A percentile compares a stretch with the other conserved stretches of the same genome.
These are phyloP conservation scores for Magnolia sinica DNA, from an alignment of 164 flowering plant genomes.

Conservation along the genomic window DNA sequence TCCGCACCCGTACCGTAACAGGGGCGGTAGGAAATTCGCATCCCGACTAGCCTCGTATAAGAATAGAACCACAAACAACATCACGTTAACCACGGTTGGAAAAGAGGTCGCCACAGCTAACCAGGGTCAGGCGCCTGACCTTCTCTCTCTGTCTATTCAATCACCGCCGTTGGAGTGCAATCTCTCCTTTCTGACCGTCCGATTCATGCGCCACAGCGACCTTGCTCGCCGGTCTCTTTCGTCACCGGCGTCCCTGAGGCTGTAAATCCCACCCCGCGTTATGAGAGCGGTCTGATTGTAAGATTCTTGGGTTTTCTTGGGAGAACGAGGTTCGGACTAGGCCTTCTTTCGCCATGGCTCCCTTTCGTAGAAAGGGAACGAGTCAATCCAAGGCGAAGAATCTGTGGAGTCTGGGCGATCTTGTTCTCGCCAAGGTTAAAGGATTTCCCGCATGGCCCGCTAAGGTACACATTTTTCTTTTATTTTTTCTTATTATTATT, in stretches of 20 bases:
- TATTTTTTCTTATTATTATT: not conserved
- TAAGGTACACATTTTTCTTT: conserved; percentile 44
- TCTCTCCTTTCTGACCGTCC: not conserved
- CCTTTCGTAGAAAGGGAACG: conserved; percentile 67
- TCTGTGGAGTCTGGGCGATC: conserved; percentile 82
- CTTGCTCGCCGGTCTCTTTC: not conserved
- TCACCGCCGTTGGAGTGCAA: conserved; percentile 5
- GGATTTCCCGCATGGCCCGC: conserved; percentile 98
- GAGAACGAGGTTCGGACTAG: conserved; percentile 14
- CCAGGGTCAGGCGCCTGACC: not conserved
- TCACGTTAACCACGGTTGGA: no score
- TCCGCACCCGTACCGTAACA: no score
- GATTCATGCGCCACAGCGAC: conserved; percentile 2
- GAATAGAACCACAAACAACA: no score
- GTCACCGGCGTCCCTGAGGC: not conserved
- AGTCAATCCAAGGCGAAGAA: conserved; percentile 41
- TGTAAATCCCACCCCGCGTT: not conserved
- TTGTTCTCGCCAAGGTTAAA: conserved; percentile 95
- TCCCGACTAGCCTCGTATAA: no score
- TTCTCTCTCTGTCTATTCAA: not conserved
- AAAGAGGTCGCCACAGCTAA: no score
- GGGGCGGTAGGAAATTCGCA: no score
- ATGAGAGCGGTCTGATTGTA: not conserved
- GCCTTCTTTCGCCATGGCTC: conserved; percentile 60
- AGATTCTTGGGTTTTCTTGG: conserved; percentile 1